These are phyloP conservation scores for Quillaja saponaria DNA, from an alignment of 306 rosid species.

Conservation along the genomic window DNA sequence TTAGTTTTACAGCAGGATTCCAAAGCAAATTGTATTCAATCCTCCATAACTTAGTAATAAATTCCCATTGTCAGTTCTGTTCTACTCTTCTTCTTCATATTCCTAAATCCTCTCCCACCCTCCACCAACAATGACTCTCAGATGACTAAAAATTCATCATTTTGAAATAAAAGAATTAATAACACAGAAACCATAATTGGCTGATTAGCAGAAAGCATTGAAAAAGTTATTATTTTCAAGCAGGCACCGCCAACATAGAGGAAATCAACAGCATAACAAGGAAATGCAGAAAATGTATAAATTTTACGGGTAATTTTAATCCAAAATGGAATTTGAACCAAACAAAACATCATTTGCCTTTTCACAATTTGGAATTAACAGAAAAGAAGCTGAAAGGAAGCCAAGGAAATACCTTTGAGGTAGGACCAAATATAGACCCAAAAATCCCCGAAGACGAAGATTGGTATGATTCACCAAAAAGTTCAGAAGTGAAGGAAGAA, in stretches of 20 bases:
- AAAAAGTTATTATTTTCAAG: not conserved
- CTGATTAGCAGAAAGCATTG: not conserved
- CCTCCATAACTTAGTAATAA: not conserved
- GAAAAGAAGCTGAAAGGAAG: not conserved
- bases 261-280: slow-evolving; percentile 1
- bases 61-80: not conserved
- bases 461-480: slow-evolving; percentile 54
- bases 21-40: slow-evolving; percentile 13
- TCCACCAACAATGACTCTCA: not conserved
- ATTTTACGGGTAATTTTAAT: no score
- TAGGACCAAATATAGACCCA: slow-evolving; percentile 53
- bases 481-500: slow-evolving; percentile 68
- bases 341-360: not conserved
- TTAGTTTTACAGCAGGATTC: slow-evolving; percentile 1
- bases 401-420: slow-evolving; percentile 50
- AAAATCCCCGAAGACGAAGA: slow-evolving; percentile 62
- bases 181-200: not conserved
- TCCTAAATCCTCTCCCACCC: not conserved
- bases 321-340: slow-evolving; percentile 12
- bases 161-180: not conserved
- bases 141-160: not conserved
- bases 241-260: slow-evolving; percentile 5
- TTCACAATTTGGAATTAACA: no score
- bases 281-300: slow-evolving; percentile 12
- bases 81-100: not conserved